Conservation (phyloP, 73 alveolate species). For the Paramecium sexaurelia region DNA sequence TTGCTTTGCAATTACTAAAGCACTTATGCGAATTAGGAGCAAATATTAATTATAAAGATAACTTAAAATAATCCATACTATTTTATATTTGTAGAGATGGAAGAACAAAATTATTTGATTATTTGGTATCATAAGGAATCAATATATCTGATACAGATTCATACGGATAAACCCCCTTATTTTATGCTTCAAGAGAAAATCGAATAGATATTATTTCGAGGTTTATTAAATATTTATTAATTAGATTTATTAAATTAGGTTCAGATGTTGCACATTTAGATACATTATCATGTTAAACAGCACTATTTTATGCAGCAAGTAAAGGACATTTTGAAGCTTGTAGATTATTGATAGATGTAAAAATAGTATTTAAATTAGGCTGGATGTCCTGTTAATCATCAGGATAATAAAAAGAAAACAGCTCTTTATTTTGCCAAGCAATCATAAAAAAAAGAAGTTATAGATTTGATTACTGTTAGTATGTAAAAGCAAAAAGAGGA, state of each 20-base stretch:
- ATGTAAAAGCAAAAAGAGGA: conserved; percentile 47
- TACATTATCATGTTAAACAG: conserved; percentile 83
- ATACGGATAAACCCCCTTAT: conserved; percentile 80
- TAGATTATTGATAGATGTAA: conserved; percentile 75
- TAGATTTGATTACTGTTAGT: conserved; percentile 67
- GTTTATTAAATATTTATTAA: not conserved
- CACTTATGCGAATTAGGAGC: conserved; percentile 60
- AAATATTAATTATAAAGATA: conserved; percentile 53
- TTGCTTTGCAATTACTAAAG: conserved; percentile 7
- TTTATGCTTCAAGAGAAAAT: conserved; percentile 88
- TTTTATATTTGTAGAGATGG: conserved; percentile 67
- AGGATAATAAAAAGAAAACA: conserved; percentile 78
- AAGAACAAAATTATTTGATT: conserved; percentile 52
- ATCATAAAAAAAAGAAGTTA: conserved; percentile 71
- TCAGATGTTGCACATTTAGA: conserved; percentile 82
- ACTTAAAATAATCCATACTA: conserved; percentile 50
- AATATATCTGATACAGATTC: conserved; percentile 58
- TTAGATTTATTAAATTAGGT: conserved; percentile 75
- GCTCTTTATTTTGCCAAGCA: conserved; percentile 85
- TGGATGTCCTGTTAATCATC: conserved; percentile 83
- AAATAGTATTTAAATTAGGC: not conserved
- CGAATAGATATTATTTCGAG: conserved; percentile 64
- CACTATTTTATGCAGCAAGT: conserved; percentile 91
- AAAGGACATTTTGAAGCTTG: conserved; percentile 88
- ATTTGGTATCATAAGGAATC: not conserved